A percentile compares a stretch with the other conserved stretches of the same genome.
Conservation (phyloP, 345 rosid genomes). For the Eucalyptus curtisii region DNA sequence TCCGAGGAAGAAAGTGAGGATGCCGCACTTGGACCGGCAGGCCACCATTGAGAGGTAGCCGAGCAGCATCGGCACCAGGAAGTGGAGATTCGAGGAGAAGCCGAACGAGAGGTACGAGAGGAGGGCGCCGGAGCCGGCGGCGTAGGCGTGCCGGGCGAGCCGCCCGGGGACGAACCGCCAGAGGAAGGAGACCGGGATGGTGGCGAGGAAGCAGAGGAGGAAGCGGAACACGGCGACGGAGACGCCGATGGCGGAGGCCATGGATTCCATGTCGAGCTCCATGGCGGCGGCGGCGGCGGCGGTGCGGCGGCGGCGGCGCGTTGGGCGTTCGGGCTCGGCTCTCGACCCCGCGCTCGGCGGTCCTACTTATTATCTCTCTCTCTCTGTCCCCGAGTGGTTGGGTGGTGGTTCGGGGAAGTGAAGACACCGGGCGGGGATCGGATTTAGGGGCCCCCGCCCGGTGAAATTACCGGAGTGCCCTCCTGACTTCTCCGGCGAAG, state of each 20-base stretch:
- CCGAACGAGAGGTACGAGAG: conserved; percentile 84
- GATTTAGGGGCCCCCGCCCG: neutral
- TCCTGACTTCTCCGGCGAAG: neutral
- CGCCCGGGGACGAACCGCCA: conserved; percentile 62
- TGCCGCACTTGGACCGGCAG: conserved; percentile 54
- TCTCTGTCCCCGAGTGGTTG: neutral
- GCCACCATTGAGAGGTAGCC: conserved; percentile 76
- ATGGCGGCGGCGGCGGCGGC: conserved; percentile 1
- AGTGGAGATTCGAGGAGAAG: conserved; percentile 82
- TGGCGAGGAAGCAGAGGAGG: conserved; percentile 77
- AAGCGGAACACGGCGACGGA: conserved; percentile 80
- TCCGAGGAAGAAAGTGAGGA: conserved; percentile 57
- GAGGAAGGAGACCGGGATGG: conserved; percentile 59
- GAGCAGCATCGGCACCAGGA: conserved; percentile 67
- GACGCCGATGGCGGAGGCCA: conserved; percentile 74
- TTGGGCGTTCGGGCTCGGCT: neutral
- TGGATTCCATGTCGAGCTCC: conserved; percentile 40
- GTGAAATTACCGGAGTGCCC: neutral
- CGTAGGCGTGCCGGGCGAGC: conserved; percentile 51
- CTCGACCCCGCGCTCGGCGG: neutral
- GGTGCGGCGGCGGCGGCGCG: neutral
- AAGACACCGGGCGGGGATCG: neutral
- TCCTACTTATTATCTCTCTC: neutral
- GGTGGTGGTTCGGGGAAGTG: neutral
- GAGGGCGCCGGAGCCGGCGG: conserved; percentile 51